A percentile compares a stretch with the other conserved stretches of the same genome.
phyloP scores from a whole-genome alignment of 495 filamentous ascomycete genomes.

The Rhypophila decipiens region DNA sequence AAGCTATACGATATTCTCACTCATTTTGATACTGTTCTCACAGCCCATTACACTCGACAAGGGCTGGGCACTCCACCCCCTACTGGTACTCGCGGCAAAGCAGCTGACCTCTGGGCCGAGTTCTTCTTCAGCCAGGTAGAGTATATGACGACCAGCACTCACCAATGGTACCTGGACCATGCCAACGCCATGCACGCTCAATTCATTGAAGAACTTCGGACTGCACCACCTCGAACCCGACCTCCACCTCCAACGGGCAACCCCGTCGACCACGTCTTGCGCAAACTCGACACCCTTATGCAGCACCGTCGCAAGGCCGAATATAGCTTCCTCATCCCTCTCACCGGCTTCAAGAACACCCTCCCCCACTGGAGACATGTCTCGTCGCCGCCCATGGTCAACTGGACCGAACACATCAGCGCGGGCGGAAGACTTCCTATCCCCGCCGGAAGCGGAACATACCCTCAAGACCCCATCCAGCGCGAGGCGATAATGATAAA shows the following conservation, averaged over 20 bases:
- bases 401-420: slow-evolving; percentile 7
- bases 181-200: not conserved
- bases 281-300: not conserved
- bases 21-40: slow-evolving; percentile 10
- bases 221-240: not conserved
- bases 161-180: slow-evolving; percentile 6
- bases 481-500: too few species aligned
- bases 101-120: slow-evolving; percentile 14
- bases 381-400: slow-evolving; percentile 2
- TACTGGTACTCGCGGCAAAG: not conserved
- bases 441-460: not conserved
- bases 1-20: slow-evolving; percentile 4
- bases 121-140: slow-evolving; percentile 12
- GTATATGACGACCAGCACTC: slow-evolving; percentile 3
- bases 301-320: slow-evolving; percentile 1
- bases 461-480: not conserved
- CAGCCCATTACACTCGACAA: slow-evolving; percentile 3
- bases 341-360: slow-evolving; percentile 5
- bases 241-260: too few species aligned
- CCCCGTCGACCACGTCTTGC: too few species aligned
- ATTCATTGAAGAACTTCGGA: not conserved
- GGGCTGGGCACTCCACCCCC: not conserved
- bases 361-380: slow-evolving; percentile 5
- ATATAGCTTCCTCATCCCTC: slow-evolving; percentile 4
- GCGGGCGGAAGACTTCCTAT: too few species aligned